Evolutionary conservation across 1,139 yeast species (phyloP).

Genomic region (Saccharomyces uvarum): DNA sequence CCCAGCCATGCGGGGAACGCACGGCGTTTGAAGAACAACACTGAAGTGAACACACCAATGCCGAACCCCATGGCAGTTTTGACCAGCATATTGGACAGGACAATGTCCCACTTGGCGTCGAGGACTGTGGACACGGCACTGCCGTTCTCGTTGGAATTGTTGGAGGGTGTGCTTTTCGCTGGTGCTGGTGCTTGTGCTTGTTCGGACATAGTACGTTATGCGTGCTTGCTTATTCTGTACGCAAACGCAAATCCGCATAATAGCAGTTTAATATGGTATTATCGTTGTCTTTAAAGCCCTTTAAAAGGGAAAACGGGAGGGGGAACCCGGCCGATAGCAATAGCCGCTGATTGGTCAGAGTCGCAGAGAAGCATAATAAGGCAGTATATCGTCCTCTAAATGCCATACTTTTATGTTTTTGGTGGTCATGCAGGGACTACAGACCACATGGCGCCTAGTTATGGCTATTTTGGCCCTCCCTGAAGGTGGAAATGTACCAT

Average conservation of each 20-base stretch:
- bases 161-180: neutral
- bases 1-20: conserved; percentile 97
- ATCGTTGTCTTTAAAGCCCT: neutral
- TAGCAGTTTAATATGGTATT: neutral
- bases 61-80: conserved; percentile 98
- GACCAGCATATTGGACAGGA: conserved; percentile 85
- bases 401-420: neutral
- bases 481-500: neutral
- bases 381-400: neutral
- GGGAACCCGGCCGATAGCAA: neutral
- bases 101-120: conserved; percentile 95
- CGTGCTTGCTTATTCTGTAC: neutral
- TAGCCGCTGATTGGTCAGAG: neutral
- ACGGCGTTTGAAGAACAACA: conserved; percentile 83
- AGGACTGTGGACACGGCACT: conserved; percentile 38
- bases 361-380: neutral
- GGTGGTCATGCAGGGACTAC: neutral
- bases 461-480: neutral
- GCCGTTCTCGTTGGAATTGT: neutral
- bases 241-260: neutral
- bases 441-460: no score
- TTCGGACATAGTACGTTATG: conserved; percentile 5
- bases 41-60: conserved; percentile 92
- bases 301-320: neutral
- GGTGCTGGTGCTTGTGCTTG: neutral